phyloP scores from a whole-genome alignment of 116 monocot genomes.

The Cymodocea nodosa region DNA sequence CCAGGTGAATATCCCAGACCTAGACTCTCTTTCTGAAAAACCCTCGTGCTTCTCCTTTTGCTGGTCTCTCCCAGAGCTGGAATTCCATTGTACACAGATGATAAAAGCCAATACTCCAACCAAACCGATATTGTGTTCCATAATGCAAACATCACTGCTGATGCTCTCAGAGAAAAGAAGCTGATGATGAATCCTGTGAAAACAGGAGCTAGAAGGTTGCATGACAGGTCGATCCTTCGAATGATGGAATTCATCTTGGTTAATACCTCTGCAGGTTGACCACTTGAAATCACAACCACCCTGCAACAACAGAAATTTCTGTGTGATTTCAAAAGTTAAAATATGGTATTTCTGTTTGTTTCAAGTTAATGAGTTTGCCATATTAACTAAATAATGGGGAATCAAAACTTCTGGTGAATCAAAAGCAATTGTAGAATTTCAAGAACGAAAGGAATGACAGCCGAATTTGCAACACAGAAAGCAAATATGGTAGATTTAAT shows the following conservation, averaged over 20 bases:
- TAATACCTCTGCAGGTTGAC: constrained; percentile 40
- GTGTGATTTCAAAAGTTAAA: too few relatives aligned
- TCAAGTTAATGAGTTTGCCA: too few relatives aligned
- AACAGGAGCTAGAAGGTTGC: constrained; percentile 83
- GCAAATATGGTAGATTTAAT: too few relatives aligned
- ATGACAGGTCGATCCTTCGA: constrained; percentile 74
- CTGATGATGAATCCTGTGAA: constrained; percentile 77
- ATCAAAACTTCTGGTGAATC: too few relatives aligned
- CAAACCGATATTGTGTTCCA: constrained; percentile 70
- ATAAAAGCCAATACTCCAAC: constrained; percentile 75
- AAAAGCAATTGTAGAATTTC: too few relatives aligned
- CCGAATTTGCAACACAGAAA: too few relatives aligned
- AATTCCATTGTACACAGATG: constrained; percentile 66
- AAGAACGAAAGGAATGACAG: too few relatives aligned
- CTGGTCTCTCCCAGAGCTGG: constrained; percentile 46
- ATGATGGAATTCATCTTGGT: constrained; percentile 74
- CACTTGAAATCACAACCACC: constrained; percentile 80
- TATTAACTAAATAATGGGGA: too few relatives aligned
- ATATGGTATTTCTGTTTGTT: too few relatives aligned
- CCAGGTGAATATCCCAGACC: constrained; percentile 9
- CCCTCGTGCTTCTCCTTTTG: constrained; percentile 19
- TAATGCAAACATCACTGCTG: constrained; percentile 43
- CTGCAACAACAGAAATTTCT: constrained; percentile 14
- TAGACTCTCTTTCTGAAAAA: constrained; percentile 12
- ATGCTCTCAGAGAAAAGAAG: constrained; percentile 69